These are phyloP conservation scores for Phytophthora meadii DNA, from an alignment of 352 stramenopile species.

Conservation along the genomic window DNA sequence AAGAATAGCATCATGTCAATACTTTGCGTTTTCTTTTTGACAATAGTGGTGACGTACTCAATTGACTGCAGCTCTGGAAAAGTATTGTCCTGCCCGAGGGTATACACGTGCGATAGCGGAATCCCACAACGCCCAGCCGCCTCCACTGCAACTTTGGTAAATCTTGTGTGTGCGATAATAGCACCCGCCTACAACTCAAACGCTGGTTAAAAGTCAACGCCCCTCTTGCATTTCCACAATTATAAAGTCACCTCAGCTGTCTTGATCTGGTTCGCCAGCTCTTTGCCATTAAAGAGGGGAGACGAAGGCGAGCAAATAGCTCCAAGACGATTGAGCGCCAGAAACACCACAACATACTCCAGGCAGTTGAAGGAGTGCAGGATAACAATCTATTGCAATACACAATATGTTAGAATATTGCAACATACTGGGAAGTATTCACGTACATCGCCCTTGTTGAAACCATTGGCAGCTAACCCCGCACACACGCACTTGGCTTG, in stretches of 20 bases:
- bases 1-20: slow-evolving; percentile 11
- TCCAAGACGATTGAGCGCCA: slow-evolving; percentile 48
- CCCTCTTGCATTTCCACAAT: neutral
- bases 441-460: slow-evolving; percentile 56
- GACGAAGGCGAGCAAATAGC: slow-evolving; percentile 52
- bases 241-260: slow-evolving; percentile 9
- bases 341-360: slow-evolving; percentile 55
- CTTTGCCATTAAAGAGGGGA: slow-evolving; percentile 41
- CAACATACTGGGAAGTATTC: too few relatives aligned
- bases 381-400: slow-evolving; percentile 47
- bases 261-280: slow-evolving; percentile 44
- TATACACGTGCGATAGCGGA: slow-evolving; percentile 22
- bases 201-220: too few relatives aligned
- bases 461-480: slow-evolving; percentile 41
- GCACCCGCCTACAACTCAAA: slow-evolving; percentile 15
- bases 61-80: slow-evolving; percentile 19
- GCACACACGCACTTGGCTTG: slow-evolving; percentile 40
- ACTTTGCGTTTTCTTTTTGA: neutral
- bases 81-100: slow-evolving; percentile 18
- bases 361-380: slow-evolving; percentile 63
- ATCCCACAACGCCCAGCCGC: slow-evolving; percentile 21
- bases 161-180: slow-evolving; percentile 37
- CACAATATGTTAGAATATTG: too few relatives aligned
- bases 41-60: slow-evolving; percentile 19
- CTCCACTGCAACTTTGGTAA: slow-evolving; percentile 24